A percentile compares a stretch with the other conserved stretches of the same genome.
These are phyloP conservation scores for Danielia oregonensis DNA, from an alignment of 805 yeast species.

Conservation along the genomic window DNA sequence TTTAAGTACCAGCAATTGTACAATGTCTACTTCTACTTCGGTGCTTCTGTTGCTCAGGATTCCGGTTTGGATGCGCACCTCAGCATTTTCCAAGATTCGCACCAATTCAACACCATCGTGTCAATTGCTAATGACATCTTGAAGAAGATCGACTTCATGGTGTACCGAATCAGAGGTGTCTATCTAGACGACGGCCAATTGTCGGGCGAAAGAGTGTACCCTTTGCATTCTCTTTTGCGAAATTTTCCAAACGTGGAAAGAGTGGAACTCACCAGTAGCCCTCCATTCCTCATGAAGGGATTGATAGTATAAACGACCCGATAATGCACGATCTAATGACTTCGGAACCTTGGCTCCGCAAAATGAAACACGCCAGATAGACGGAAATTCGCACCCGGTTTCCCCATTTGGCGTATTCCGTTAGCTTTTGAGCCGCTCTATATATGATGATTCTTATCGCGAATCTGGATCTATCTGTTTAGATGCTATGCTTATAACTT, in stretches of 20 bases:
- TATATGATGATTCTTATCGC: too few relatives aligned
- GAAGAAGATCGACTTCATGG: constrained; percentile 31
- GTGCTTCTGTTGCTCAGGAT: constrained; percentile 20
- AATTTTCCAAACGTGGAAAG: constrained; percentile 31
- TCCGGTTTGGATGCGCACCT: constrained; percentile 3
- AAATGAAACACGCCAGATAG: not conserved
- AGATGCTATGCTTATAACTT: too few relatives aligned
- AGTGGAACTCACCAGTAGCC: constrained; percentile 5
- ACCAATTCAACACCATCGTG: constrained; percentile 26
- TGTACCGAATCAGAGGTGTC: constrained; percentile 28
- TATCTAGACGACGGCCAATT: constrained; percentile 30
- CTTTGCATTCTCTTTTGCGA: constrained; percentile 26
- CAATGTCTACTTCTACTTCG: constrained; percentile 33
- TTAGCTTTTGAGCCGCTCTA: too few relatives aligned
- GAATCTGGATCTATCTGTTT: too few relatives aligned
- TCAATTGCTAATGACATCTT: constrained; percentile 32
- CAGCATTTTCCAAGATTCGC: constrained; percentile 3
- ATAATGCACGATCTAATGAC: not conserved
- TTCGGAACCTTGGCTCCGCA: not conserved
- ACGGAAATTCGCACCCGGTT: not conserved
- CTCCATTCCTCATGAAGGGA: constrained; percentile 2
- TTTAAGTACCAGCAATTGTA: constrained; percentile 13
- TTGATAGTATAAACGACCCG: constrained; percentile 1
- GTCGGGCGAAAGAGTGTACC: constrained; percentile 27
- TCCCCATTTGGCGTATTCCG: too few relatives aligned